These are phyloP conservation scores for Chrysochromulina parva DNA, from an alignment of 78 protist genomes.

Conservation along the genomic window DNA sequence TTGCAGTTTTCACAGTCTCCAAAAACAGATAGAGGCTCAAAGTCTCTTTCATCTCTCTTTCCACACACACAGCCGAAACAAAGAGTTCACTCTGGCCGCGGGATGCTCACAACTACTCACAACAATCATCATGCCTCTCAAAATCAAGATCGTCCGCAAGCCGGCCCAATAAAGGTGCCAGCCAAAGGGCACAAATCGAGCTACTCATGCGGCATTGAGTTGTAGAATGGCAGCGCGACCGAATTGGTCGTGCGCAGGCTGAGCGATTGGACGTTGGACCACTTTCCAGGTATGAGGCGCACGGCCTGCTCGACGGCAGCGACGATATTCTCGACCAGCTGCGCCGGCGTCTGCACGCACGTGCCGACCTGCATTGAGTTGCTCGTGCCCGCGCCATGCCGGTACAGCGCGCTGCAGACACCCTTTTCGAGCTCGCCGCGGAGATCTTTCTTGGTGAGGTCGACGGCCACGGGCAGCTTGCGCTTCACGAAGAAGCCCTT, in stretches of 20 bases:
- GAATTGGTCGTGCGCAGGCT: slow-evolving; percentile 39
- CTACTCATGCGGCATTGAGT: background rate
- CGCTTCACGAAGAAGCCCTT: slow-evolving; percentile 21
- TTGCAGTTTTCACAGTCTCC: no score
- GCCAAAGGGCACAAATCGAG: no score
- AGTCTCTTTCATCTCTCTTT: no score
- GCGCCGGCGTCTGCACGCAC: background rate
- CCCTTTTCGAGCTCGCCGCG: no score
- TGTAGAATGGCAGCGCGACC: slow-evolving; percentile 50
- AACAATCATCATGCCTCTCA: no score
- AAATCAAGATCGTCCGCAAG: no score
- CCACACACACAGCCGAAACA: no score
- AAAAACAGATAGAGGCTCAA: no score
- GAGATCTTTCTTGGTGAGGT: background rate
- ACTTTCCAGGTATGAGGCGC: background rate
- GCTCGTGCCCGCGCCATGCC: background rate
- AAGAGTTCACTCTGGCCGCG: no score
- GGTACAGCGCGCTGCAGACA: no score
- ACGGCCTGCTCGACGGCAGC: background rate
- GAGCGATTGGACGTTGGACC: background rate
- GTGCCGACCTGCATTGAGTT: background rate
- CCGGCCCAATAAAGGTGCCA: no score
- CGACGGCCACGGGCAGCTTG: background rate
- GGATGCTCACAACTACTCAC: no score
- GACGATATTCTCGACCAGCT: slow-evolving; percentile 23